phyloP scores from a whole-genome alignment of 2,329 filamentous ascomycete genomes.

The Falciphora oryzae region DNA sequence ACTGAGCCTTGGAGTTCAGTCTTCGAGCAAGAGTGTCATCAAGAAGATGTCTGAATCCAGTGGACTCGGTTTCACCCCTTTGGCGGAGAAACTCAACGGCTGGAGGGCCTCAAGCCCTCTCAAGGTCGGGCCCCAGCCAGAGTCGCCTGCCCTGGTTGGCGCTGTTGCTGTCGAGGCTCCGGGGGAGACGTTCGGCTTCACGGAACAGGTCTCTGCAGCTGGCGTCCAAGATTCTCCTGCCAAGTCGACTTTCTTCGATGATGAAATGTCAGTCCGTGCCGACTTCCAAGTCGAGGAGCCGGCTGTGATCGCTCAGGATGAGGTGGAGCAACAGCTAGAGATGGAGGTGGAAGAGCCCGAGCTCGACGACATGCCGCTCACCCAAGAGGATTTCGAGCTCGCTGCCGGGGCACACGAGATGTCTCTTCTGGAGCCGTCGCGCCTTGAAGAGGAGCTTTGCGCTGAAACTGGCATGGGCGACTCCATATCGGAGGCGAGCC shows the following conservation, averaged over 20 bases:
- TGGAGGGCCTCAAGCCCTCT: conserved; percentile 58
- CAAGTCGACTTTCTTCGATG: conserved; percentile 53
- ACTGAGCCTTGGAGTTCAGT: conserved; percentile 11
- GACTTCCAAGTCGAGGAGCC: conserved; percentile 14
- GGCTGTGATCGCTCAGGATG: conserved; percentile 16
- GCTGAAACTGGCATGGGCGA: conserved; percentile 32
- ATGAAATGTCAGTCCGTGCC: conserved; percentile 46
- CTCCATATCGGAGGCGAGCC: conserved; percentile 53
- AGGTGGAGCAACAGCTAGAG: conserved; percentile 10
- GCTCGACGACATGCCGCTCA: conserved; percentile 43
- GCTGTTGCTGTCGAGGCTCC: conserved; percentile 6
- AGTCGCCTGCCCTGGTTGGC: conserved; percentile 7
- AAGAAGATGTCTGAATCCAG: background rate
- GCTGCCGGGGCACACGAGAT: conserved; percentile 55
- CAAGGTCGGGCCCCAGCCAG: conserved; percentile 31
- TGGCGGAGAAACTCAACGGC: conserved; percentile 53
- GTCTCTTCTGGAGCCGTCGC: conserved; percentile 45
- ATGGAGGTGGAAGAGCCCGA: conserved; percentile 26
- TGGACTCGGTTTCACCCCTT: conserved; percentile 54
- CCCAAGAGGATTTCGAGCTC: conserved; percentile 51
- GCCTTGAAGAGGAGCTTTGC: conserved; percentile 29
- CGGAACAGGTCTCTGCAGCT: too few relatives aligned
- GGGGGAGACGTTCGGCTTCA: background rate
- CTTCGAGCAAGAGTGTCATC: conserved; percentile 20
- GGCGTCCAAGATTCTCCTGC: conserved; percentile 29